A percentile compares a stretch with the other conserved stretches of the same genome.
Evolutionary conservation across 2,329 filamentous ascomycete genomes (phyloP).

Genomic region (Claviceps arundinis): DNA sequence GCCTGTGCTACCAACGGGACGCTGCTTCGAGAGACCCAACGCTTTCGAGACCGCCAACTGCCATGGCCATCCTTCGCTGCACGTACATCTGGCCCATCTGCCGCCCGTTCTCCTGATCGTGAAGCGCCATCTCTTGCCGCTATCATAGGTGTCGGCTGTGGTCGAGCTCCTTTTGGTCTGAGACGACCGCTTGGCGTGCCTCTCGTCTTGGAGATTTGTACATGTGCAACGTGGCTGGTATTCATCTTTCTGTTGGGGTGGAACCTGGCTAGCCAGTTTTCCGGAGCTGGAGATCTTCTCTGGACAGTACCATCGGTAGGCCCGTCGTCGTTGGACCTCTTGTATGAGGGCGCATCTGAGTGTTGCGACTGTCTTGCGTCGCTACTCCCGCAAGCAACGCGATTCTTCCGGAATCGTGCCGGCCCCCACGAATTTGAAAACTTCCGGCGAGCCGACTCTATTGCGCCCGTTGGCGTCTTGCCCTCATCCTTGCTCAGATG

Average conservation of each 20-base stretch:
- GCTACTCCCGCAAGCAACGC: not conserved
- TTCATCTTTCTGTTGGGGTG: not conserved
- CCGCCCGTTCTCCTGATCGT: not conserved
- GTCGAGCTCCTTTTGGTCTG: not conserved
- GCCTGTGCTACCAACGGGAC: slow-evolving; percentile 14
- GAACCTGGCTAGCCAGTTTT: not conserved
- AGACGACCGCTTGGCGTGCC: not conserved
- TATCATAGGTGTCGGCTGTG: not conserved
- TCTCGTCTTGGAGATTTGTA: not conserved
- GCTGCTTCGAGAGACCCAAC: slow-evolving; percentile 11
- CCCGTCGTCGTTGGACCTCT: not conserved
- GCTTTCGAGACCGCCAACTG: slow-evolving; percentile 8
- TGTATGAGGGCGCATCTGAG: not conserved
- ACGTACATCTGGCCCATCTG: not conserved
- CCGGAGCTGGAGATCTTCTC: not conserved
- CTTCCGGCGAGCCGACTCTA: slow-evolving; percentile 1
- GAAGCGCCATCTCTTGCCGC: not conserved
- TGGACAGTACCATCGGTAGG: not conserved
- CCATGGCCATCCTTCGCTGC: not conserved
- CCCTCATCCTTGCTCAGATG: not conserved
- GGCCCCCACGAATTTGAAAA: slow-evolving; percentile 5
- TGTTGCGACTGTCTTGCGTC: not conserved
- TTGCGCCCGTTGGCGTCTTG: not conserved
- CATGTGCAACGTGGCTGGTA: not conserved
- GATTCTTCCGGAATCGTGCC: slow-evolving; percentile 2